phyloP scores from a whole-genome alignment of 306 rosid species.

The Lathyrus tuberosus region DNA sequence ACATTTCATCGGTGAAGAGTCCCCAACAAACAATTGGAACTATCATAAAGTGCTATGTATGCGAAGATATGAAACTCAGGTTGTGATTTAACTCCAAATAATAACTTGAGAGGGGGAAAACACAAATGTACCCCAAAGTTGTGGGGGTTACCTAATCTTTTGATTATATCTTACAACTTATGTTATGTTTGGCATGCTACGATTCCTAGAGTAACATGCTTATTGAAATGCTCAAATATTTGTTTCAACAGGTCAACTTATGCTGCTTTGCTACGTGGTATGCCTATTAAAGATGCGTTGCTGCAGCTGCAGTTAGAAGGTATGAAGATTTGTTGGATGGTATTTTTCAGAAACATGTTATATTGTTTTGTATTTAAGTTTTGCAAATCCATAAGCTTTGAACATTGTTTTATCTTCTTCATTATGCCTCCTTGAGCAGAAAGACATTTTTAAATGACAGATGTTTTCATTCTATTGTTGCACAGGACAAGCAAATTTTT shows the following conservation, averaged over 20 bases:
- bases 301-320: no score
- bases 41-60: slow-evolving; percentile 63
- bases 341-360: no score
- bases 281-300: no score
- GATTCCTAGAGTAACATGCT: slow-evolving; percentile 6
- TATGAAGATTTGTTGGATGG: no score
- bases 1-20: slow-evolving; percentile 86
- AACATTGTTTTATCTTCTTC: background rate
- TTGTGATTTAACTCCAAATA: slow-evolving; percentile 42
- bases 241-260: slow-evolving; percentile 65
- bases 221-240: slow-evolving; percentile 22
- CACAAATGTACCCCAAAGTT: slow-evolving; percentile 1
- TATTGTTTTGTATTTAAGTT: background rate
- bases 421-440: background rate
- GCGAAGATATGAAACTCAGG: slow-evolving; percentile 79
- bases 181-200: slow-evolving; percentile 25
- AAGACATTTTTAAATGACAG: background rate
- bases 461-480: background rate
- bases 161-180: slow-evolving; percentile 16
- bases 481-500: no score
- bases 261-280: no score
- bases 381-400: background rate
- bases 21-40: slow-evolving; percentile 93
- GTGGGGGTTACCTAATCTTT: slow-evolving; percentile 10
- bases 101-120: background rate